Conservation (phyloP, 768 basidiomycete species). For the Boletales sp. region DNA sequence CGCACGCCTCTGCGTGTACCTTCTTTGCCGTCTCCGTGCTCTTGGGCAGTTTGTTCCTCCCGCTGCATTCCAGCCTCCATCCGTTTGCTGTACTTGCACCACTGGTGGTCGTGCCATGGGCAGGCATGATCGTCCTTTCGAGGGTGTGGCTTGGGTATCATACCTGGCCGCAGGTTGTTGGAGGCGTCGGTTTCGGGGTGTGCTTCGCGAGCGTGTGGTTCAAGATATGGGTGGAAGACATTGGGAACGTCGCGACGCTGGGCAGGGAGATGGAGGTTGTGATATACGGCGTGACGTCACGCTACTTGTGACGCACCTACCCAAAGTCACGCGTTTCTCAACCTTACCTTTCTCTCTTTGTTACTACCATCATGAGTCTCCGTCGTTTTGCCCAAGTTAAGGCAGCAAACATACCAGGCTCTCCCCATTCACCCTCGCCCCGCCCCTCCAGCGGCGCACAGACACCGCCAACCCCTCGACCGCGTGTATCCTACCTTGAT, state of each 20-base stretch:
- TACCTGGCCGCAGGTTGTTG: constrained; percentile 64
- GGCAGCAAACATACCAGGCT: constrained; percentile 35
- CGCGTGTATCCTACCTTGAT: constrained; percentile 51
- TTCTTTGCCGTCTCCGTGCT: constrained; percentile 61
- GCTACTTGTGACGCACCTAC: constrained; percentile 21
- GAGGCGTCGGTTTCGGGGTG: constrained; percentile 54
- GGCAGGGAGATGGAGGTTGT: constrained; percentile 12
- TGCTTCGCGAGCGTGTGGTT: constrained; percentile 56
- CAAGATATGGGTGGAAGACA: constrained; percentile 44
- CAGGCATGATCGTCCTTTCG: constrained; percentile 53
- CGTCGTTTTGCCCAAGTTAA: constrained; percentile 56
- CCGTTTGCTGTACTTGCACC: constrained; percentile 32
- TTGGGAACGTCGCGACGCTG: constrained; percentile 18
- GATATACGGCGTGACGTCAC: constrained; percentile 24
- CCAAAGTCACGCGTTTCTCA: constrained; percentile 14
- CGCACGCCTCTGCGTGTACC: constrained; percentile 68
- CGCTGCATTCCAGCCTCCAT: constrained; percentile 54
- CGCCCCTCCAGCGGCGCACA: constrained; percentile 29
- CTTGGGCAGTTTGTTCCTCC: constrained; percentile 55
- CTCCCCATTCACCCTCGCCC: constrained; percentile 40
- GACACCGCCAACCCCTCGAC: constrained; percentile 44
- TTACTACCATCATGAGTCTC: constrained; percentile 41
- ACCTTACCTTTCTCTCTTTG: constrained; percentile 1
- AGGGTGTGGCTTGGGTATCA: constrained; percentile 77
- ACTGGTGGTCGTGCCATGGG: constrained; percentile 53